Evolutionary conservation across 2,329 filamentous ascomycete species (phyloP).

Genomic region (Orbilia quercus): DNA sequence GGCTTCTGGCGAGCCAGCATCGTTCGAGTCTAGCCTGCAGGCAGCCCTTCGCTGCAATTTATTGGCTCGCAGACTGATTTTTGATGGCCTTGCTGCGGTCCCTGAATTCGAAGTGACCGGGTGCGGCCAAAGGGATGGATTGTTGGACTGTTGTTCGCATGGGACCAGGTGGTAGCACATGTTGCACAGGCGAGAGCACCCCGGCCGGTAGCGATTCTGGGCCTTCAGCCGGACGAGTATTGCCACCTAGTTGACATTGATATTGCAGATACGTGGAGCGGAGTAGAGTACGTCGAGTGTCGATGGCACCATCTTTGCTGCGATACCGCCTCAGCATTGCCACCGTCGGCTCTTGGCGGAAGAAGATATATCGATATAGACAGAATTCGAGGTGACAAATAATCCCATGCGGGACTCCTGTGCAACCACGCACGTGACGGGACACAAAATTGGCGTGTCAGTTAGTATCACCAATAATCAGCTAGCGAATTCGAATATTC

Average conservation of each 20-base stretch:
- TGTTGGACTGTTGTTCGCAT: too few relatives aligned
- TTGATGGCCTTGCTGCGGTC: slow-evolving; percentile 12
- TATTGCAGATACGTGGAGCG: too few relatives aligned
- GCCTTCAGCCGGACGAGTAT: slow-evolving; percentile 6
- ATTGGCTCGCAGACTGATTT: slow-evolving; percentile 13
- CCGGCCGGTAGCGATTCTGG: neutral
- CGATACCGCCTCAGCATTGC: slow-evolving; percentile 1
- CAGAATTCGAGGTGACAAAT: neutral
- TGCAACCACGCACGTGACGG: slow-evolving; percentile 2
- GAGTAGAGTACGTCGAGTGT: neutral
- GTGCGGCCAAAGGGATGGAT: too few relatives aligned
- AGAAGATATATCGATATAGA: neutral
- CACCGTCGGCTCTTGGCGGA: neutral
- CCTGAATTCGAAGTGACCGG: slow-evolving; percentile 7
- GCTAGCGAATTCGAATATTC: neutral
- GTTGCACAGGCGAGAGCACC: neutral
- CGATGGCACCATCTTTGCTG: neutral
- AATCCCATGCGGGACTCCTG: neutral
- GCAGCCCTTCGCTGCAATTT: slow-evolving; percentile 3
- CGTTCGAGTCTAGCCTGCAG: slow-evolving; percentile 6
- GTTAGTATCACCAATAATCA: neutral
- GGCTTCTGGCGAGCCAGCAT: neutral
- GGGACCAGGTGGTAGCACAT: neutral
- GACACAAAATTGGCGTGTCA: neutral
- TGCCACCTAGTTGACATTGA: neutral